Percentiles rank a stretch among this genome's conserved stretches.
phyloP scores from a whole-genome alignment of 129 eudicot genomes.

The Erigeron canadensis region DNA sequence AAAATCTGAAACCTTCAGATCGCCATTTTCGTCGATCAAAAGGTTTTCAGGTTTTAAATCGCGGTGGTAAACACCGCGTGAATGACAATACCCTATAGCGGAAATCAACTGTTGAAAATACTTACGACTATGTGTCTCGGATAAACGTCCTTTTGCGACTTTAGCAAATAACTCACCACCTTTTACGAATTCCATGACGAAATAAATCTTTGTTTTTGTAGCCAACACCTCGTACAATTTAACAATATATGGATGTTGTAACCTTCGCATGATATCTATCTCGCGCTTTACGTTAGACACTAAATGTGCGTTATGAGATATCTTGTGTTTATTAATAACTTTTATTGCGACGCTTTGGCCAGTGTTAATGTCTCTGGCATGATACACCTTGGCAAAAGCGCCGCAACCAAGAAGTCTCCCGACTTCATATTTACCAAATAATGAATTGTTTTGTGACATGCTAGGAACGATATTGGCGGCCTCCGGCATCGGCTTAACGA shows the following conservation, averaged over 20 bases:
- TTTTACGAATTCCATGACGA: constrained; percentile 59
- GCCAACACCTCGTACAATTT: constrained; percentile 64
- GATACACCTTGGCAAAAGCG: constrained; percentile 80
- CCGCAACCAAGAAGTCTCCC: constrained; percentile 78
- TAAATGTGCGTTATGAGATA: constrained; percentile 29
- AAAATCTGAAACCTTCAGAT: constrained; percentile 73
- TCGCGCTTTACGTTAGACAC: constrained; percentile 62
- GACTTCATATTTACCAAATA: constrained; percentile 70
- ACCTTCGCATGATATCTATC: constrained; percentile 55
- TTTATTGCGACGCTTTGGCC: constrained; percentile 82
- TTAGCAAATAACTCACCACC: constrained; percentile 73
- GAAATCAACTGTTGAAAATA: constrained; percentile 79
- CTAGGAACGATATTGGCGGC: constrained; percentile 16
- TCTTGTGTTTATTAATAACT: constrained; percentile 53
- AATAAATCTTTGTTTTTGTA: constrained; percentile 35
- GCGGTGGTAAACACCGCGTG: constrained; percentile 69
- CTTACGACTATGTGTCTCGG: constrained; percentile 52
- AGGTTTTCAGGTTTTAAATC: constrained; percentile 85
- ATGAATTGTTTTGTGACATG: constrained; percentile 19
- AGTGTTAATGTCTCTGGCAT: constrained; percentile 50
- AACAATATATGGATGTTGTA: constrained; percentile 58
- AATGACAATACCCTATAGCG: constrained; percentile 76
- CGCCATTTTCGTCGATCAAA: constrained; percentile 65
- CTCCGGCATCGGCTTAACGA: constrained; percentile 27
- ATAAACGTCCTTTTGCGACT: constrained; percentile 54